These are phyloP conservation scores for Limonium bicolor DNA, from an alignment of 148 eudicot species.

Conservation along the genomic window DNA sequence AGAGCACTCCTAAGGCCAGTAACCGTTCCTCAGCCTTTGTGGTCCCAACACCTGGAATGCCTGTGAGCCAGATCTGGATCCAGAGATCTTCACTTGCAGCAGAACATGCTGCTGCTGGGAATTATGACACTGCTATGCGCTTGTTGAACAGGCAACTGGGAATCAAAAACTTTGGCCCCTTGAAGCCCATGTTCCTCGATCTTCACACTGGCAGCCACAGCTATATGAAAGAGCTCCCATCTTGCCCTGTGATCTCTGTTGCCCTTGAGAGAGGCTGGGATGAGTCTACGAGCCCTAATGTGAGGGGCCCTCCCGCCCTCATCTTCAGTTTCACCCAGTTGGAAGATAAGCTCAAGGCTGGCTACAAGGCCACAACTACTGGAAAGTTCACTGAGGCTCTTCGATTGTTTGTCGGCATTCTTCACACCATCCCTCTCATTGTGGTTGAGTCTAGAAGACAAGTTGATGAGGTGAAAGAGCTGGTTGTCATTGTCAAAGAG, in stretches of 20 bases:
- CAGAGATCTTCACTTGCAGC: slow-evolving; percentile 33
- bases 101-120: slow-evolving; percentile 37
- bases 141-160: slow-evolving; percentile 29
- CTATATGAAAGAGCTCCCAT: slow-evolving; percentile 19
- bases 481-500: slow-evolving; percentile 27
- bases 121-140: slow-evolving; percentile 34
- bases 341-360: slow-evolving; percentile 33
- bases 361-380: slow-evolving; percentile 24
- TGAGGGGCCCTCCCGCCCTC: slow-evolving; percentile 32
- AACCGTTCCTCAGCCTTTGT: slow-evolving; percentile 17
- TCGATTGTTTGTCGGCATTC: slow-evolving; percentile 20
- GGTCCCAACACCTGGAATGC: slow-evolving; percentile 29
- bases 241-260: slow-evolving; percentile 24
- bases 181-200: slow-evolving; percentile 26
- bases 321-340: slow-evolving; percentile 25
- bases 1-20: slow-evolving; percentile 23
- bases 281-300: slow-evolving; percentile 26
- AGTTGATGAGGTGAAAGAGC: slow-evolving; percentile 38
- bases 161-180: slow-evolving; percentile 23
- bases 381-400: slow-evolving; percentile 34
- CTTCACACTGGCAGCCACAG: slow-evolving; percentile 28
- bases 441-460: slow-evolving; percentile 36
- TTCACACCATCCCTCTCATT: slow-evolving; percentile 24
- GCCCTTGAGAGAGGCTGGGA: slow-evolving; percentile 32
- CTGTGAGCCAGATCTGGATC: slow-evolving; percentile 36